Conservation (phyloP, 768 basidiomycete species). For the Pseudohyphozyma bogoriensis region DNA sequence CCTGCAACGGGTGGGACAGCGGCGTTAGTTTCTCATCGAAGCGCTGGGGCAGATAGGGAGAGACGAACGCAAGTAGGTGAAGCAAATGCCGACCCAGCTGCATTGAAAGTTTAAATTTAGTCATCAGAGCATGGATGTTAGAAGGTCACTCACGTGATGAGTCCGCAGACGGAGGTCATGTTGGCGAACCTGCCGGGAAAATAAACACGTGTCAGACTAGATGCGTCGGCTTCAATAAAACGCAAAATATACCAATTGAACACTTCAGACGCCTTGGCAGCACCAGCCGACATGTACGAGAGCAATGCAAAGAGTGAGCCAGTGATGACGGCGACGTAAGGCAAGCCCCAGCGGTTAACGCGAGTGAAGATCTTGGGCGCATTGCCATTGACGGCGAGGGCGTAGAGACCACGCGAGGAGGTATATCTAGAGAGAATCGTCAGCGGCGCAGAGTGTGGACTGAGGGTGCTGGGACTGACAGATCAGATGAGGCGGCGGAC, state of each 20-base stretch:
- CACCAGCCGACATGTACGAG: constrained; percentile 29
- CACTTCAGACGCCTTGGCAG: constrained; percentile 31
- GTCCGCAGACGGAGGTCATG: constrained; percentile 22
- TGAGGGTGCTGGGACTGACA: constrained; percentile 21
- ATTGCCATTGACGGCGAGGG: constrained; percentile 38
- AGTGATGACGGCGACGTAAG: constrained; percentile 35
- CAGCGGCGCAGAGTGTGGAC: no score
- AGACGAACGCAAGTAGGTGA: no score
- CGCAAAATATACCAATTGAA: constrained; percentile 37
- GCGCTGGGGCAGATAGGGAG: no score
- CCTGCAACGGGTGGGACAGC: no score
- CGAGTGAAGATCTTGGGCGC: constrained; percentile 39
- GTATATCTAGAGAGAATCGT: no score
- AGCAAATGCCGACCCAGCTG: constrained; percentile 13
- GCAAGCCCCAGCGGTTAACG: constrained; percentile 39
- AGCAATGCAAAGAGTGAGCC: constrained; percentile 33
- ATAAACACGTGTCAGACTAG: background rate
- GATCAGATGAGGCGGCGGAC: constrained; percentile 38
- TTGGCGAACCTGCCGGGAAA: constrained; percentile 31
- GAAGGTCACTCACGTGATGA: constrained; percentile 21
- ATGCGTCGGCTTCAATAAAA: no score
- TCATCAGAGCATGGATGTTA: background rate
- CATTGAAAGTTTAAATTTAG: no score
- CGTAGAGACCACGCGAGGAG: constrained; percentile 36
- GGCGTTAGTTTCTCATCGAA: no score